A percentile compares a stretch with the other conserved stretches of the same genome.
Conservation (phyloP, 768 basidiomycete species). For the Auricularia heimuer region DNA sequence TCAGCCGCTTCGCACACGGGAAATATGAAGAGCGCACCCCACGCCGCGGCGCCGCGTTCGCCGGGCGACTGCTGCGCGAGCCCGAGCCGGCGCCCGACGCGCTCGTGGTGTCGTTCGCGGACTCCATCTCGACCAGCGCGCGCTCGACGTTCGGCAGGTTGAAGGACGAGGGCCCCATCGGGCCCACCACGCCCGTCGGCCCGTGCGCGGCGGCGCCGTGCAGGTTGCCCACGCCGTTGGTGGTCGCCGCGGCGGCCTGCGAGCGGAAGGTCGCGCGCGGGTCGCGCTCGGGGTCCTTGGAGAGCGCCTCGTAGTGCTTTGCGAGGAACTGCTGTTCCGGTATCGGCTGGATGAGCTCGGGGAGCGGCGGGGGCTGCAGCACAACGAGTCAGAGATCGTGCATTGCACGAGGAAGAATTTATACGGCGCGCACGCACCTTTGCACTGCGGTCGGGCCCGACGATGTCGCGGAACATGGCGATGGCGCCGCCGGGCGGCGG, state of each 20-base stretch:
- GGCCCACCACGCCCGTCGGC: constrained; percentile 71
- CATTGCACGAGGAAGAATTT: neutral
- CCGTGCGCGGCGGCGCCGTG: constrained; percentile 30
- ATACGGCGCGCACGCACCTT: constrained; percentile 40
- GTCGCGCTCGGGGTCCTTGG: constrained; percentile 83
- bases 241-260: constrained; percentile 45
- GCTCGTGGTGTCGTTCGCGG: neutral
- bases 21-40: constrained; percentile 4
- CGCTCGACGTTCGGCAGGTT: constrained; percentile 80
- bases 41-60: constrained; percentile 16
- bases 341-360: constrained; percentile 69
- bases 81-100: neutral
- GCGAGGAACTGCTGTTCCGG: constrained; percentile 88
- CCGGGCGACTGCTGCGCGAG: constrained; percentile 17
- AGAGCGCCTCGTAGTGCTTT: constrained; percentile 84
- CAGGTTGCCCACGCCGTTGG: constrained; percentile 24
- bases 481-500: constrained; percentile 30
- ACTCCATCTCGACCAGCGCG: constrained; percentile 81
- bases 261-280: constrained; percentile 74
- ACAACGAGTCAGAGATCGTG: neutral
- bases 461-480: constrained; percentile 54
- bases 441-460: constrained; percentile 57
- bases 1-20: neutral
- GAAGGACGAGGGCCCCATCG: constrained; percentile 80
- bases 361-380: constrained; percentile 50